These are phyloP conservation scores for Exophiala alcalophila DNA, from an alignment of 2,329 filamentous ascomycete species.

Conservation along the genomic window DNA sequence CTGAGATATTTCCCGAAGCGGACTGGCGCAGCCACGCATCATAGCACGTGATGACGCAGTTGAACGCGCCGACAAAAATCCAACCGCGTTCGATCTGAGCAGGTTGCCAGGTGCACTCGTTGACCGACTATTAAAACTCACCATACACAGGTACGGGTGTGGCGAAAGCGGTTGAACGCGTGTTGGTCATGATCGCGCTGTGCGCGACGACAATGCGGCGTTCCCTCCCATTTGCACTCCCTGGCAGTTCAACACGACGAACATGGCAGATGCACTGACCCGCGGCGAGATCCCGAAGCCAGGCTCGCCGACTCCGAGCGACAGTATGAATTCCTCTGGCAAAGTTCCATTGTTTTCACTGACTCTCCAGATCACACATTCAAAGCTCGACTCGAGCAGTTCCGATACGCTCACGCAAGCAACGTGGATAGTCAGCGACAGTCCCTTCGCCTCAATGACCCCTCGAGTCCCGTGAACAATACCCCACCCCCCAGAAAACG, in stretches of 20 bases:
- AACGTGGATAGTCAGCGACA: constrained; percentile 6
- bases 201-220: background rate
- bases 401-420: constrained; percentile 14
- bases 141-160: too few species aligned
- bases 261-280: constrained; percentile 1
- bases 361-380: constrained; percentile 10
- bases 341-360: background rate
- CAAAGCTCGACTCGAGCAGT: constrained; percentile 21
- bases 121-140: too few species aligned
- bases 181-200: too few species aligned
- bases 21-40: too few species aligned
- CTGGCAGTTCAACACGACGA: background rate
- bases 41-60: too few species aligned
- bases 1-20: too few species aligned
- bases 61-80: too few species aligned
- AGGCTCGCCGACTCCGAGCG: background rate
- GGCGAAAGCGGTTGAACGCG: too few species aligned
- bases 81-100: too few species aligned
- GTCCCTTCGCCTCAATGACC: constrained; percentile 16
- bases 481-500: constrained; percentile 13
- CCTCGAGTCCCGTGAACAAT: constrained; percentile 7
- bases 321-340: background rate
- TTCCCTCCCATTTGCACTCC: background rate
- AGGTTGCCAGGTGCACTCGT: too few species aligned
- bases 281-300: background rate